These are phyloP conservation scores for Albugo laibachii DNA, from an alignment of 352 stramenopile genomes.

Conservation along the genomic window DNA sequence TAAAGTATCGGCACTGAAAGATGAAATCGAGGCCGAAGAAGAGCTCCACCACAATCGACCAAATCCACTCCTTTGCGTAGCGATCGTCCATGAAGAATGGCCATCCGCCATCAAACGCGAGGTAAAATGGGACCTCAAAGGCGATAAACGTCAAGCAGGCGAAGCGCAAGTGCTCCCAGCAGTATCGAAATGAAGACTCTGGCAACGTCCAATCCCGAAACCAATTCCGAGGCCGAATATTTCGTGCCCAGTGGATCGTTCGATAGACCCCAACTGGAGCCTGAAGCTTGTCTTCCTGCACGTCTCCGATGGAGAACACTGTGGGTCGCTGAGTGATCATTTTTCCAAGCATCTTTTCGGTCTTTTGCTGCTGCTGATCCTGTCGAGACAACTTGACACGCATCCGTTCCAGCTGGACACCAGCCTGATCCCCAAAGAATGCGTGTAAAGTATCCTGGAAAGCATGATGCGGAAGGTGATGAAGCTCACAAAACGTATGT, in stretches of 20 bases:
- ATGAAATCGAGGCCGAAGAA: slow-evolving; percentile 31
- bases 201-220: slow-evolving; percentile 19
- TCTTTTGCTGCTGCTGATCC: slow-evolving; percentile 62
- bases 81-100: slow-evolving; percentile 24
- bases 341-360: slow-evolving; percentile 40
- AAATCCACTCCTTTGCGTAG: not conserved
- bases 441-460: slow-evolving; percentile 30
- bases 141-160: slow-evolving; percentile 28
- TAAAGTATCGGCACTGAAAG: slow-evolving; percentile 25
- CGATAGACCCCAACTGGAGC: too few relatives aligned
- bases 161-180: slow-evolving; percentile 31
- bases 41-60: slow-evolving; percentile 18
- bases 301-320: slow-evolving; percentile 2
- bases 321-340: slow-evolving; percentile 6
- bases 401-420: slow-evolving; percentile 24
- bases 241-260: too few relatives aligned
- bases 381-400: slow-evolving; percentile 22
- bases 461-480: slow-evolving; percentile 28
- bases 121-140: slow-evolving; percentile 43
- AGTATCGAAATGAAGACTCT: slow-evolving; percentile 30
- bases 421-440: slow-evolving; percentile 23
- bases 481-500: slow-evolving; percentile 53
- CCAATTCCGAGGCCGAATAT: too few relatives aligned
- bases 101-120: slow-evolving; percentile 35
- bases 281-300: too few relatives aligned